These are phyloP conservation scores for Gracilaria vermiculophylla DNA, from an alignment of 23 red algal species.

Conservation along the genomic window DNA sequence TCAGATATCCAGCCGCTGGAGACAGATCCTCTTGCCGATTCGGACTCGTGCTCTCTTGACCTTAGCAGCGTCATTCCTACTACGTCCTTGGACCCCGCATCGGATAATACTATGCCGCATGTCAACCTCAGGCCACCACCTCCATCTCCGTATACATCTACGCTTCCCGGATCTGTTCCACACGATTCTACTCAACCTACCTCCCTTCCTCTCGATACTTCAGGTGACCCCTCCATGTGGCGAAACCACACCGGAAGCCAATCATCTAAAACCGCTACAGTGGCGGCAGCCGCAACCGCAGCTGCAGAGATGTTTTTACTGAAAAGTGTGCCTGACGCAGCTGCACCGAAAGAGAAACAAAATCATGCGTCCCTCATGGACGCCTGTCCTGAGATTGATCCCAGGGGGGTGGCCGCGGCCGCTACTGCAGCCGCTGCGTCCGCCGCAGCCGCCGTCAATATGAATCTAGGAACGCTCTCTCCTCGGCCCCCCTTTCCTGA, in stretches of 20 bases:
- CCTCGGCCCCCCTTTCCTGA: not conserved
- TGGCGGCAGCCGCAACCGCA: conserved; percentile 24
- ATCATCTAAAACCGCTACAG: not conserved
- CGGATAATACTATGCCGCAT: not conserved
- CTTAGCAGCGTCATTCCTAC: not conserved
- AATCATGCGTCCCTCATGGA: not conserved
- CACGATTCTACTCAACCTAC: not conserved
- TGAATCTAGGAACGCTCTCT: not conserved
- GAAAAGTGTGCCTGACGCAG: not conserved
- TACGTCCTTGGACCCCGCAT: not conserved
- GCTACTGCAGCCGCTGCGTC: conserved; percentile 37
- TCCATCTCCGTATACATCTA: not conserved
- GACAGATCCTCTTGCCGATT: not conserved
- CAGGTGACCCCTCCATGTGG: not conserved
- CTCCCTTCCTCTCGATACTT: too few relatives aligned
- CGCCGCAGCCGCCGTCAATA: conserved; percentile 8
- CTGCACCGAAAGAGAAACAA: not conserved
- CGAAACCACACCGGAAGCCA: not conserved
- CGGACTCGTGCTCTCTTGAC: not conserved
- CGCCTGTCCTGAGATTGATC: not conserved
- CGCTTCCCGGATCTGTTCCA: too few relatives aligned
- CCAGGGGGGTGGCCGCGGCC: conserved; percentile 2
- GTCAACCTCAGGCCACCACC: not conserved
- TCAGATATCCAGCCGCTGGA: not conserved
- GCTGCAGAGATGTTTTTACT: conserved; percentile 27